phyloP scores from a whole-genome alignment of 441 rosid genomes.

The Adansonia rubrostipa region DNA sequence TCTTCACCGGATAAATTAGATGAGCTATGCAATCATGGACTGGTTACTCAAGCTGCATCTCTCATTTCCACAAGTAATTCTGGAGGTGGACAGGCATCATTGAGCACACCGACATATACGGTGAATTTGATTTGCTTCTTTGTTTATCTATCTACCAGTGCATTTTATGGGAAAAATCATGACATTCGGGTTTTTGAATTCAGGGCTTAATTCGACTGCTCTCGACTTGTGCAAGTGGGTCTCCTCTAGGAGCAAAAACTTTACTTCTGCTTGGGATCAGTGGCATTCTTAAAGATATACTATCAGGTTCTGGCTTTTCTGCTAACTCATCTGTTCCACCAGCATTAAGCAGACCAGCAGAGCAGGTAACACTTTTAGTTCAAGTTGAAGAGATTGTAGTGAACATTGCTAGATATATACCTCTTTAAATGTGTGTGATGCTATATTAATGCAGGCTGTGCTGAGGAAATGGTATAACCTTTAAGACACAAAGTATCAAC shows the following conservation, averaged over 20 bases:
- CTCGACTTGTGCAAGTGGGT: constrained; percentile 95
- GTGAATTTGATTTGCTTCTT: constrained; percentile 43
- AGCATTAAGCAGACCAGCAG: constrained; percentile 89
- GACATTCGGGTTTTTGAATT: constrained; percentile 34
- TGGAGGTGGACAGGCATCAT: constrained; percentile 96
- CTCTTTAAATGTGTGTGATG: background rate
- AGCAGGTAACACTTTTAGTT: constrained; percentile 59
- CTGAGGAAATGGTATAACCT: background rate
- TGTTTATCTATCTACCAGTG: constrained; percentile 6
- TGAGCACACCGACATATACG: constrained; percentile 89
- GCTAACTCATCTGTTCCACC: constrained; percentile 84
- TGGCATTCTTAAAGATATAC: constrained; percentile 86
- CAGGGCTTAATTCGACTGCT: constrained; percentile 98
- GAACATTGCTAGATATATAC: background rate
- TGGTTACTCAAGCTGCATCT: constrained; percentile 91
- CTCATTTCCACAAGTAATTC: constrained; percentile 88
- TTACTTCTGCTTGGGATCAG: constrained; percentile 92
- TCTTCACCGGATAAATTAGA: constrained; percentile 86
- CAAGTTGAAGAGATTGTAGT: background rate
- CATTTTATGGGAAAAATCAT: constrained; percentile 29
- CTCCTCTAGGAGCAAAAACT: constrained; percentile 91
- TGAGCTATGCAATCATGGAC: constrained; percentile 92
- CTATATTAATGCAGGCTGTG: background rate
- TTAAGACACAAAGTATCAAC: background rate
- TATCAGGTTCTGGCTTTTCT: constrained; percentile 86